Evolutionary conservation across 2,329 filamentous ascomycete genomes (phyloP), one percentile per base, ranked within the genome.

Genomic region (Aspergillus fructus): DNA sequence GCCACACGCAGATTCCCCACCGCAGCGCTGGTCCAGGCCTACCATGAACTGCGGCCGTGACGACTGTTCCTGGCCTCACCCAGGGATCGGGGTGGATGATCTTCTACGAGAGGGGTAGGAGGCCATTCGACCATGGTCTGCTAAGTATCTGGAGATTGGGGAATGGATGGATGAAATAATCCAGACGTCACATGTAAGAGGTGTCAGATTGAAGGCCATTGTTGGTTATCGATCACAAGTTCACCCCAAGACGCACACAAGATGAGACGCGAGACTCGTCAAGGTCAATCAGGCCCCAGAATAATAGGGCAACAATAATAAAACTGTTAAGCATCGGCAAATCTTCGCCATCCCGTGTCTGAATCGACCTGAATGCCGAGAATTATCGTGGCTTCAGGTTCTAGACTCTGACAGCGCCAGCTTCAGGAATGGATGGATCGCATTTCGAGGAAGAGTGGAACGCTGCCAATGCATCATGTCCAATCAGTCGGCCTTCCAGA

Each of bases 1-100:
- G 61, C 56, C 57, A 59, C 57, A 59, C 59, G 57, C 60, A 62
- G 59, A 24, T 34, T 48, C 47, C 40, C 43, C 57, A 60, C 43
- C 52, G 46, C 51, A 21, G 34, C 34, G 19, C 34, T 53, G 43
- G 51, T 37, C 51, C 51, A 53, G 51, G 42, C 51, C 51, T 40
- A 33, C 33, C 48, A 59, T 21, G 46, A 54, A 60, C 48, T 41
- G 53, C 24, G 47, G 43, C 40, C 39, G 50, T 46, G 50, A 53
- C 43, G 42, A 53, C 12, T 39, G 51, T 53, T 23, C 51, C 33
- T 40, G 33, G 41, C 21, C 27, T 19, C 15, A 47, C 34, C 51
- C 51, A 48, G 15, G 42, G 51, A 53, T 47, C 21, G 41, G n/a
- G 33, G 2, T 41, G 42, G 51, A 27, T 48, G 51, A 53, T 40